phyloP scores from a whole-genome alignment of 1,284 basidiomycete species.

The Malassezia slooffiae region DNA sequence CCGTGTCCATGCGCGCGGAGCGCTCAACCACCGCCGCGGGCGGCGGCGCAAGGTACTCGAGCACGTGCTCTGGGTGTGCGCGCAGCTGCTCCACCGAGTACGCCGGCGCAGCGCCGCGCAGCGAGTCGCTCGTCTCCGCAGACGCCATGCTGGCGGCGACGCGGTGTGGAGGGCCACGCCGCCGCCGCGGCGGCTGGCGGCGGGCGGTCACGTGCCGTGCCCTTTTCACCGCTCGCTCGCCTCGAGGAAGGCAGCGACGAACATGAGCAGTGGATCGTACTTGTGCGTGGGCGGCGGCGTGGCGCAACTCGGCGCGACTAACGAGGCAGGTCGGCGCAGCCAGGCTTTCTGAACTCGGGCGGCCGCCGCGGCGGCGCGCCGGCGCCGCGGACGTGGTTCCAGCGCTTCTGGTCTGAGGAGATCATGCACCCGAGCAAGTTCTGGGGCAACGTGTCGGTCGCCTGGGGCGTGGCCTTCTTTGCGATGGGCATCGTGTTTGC shows the following conservation, averaged over 20 bases:
- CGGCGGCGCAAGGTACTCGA: constrained; percentile 6
- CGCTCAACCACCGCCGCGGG: neutral
- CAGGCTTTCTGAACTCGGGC: constrained; percentile 9
- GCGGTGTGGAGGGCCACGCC: too few species aligned
- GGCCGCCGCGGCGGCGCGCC: neutral
- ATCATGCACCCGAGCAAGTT: constrained; percentile 36
- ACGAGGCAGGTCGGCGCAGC: constrained; percentile 11
- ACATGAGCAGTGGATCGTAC: constrained; percentile 14
- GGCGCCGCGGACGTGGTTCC: constrained; percentile 7
- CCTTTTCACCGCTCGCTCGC: too few species aligned
- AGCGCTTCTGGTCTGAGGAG: constrained; percentile 17
- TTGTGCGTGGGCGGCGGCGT: constrained; percentile 6
- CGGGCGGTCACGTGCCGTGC: too few species aligned
- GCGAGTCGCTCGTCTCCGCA: too few species aligned
- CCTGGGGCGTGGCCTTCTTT: constrained; percentile 35
- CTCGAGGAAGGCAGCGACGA: too few species aligned
- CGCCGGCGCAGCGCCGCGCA: too few species aligned
- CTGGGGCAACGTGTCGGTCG: constrained; percentile 34
- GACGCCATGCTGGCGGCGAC: too few species aligned
- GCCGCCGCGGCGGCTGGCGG: too few species aligned
- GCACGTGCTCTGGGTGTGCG: neutral
- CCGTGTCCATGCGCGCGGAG: neutral
- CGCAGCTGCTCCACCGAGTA: constrained; percentile 4
- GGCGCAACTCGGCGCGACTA: neutral
- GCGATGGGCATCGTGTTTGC: constrained; percentile 29